Conservation (phyloP, 2,329 filamentous ascomycete genomes). For the Neurospora crassa region DNA sequence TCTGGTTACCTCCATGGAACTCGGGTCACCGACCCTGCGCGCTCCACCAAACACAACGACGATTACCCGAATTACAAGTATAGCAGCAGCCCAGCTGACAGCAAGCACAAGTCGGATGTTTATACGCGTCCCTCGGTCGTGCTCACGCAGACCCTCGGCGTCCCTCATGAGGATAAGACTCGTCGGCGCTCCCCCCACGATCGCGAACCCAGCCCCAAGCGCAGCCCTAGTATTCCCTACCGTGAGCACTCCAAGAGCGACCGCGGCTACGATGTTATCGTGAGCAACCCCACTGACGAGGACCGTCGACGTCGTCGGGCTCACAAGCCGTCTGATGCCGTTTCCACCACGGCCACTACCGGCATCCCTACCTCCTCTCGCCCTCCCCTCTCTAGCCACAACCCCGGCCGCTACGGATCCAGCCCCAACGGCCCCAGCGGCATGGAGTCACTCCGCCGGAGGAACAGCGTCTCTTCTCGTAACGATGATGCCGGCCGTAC, state of each 20-base stretch:
- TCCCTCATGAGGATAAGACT: slow-evolving; percentile 5
- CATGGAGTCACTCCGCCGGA: background rate
- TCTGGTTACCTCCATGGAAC: slow-evolving; percentile 19
- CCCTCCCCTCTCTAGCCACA: slow-evolving; percentile 5
- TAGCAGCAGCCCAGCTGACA: background rate
- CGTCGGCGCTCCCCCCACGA: background rate
- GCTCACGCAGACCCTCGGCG: slow-evolving; percentile 5
- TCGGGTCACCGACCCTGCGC: slow-evolving; percentile 8
- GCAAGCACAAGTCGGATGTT: slow-evolving; percentile 6
- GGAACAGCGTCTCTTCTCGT: background rate
- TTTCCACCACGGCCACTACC: slow-evolving; percentile 1
- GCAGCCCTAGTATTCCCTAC: slow-evolving; percentile 8
- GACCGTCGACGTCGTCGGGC: slow-evolving; percentile 11
- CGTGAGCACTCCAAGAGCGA: slow-evolving; percentile 7
- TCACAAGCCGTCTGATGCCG: slow-evolving; percentile 1
- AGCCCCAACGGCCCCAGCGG: slow-evolving; percentile 3
- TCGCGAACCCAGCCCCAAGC: slow-evolving; percentile 17
- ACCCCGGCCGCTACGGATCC: slow-evolving; percentile 9
- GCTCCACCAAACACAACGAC: slow-evolving; percentile 11
- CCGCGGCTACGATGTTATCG: slow-evolving; percentile 11
- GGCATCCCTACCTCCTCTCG: background rate
- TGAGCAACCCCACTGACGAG: slow-evolving; percentile 12
- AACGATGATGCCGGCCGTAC: background rate
- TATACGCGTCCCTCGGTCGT: slow-evolving; percentile 7
- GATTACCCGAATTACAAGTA: slow-evolving; percentile 3